Percentiles rank a stretch among this genome's conserved stretches.
Evolutionary conservation across 179 eudicot genomes (phyloP).

Genomic region (Vitellaria paradoxa): DNA sequence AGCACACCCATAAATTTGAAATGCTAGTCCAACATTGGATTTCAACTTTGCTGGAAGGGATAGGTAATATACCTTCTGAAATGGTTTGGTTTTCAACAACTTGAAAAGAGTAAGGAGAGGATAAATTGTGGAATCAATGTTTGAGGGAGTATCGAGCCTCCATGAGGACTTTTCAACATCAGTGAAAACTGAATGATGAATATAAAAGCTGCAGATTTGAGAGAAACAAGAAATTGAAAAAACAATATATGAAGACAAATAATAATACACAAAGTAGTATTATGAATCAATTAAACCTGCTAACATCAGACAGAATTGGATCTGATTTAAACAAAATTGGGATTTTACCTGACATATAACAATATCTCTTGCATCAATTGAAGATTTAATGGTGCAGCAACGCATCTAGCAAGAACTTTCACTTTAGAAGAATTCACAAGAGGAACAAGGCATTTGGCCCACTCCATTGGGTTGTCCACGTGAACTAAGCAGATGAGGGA

Average conservation of each 20-base stretch:
- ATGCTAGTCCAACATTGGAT: background rate
- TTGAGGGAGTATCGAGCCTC: conserved; percentile 38
- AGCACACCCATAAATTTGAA: background rate
- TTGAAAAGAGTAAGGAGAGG: conserved; percentile 52
- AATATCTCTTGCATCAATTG: conserved; percentile 48
- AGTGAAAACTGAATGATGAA: conserved; percentile 45
- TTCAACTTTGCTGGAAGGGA: background rate
- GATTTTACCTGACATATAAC: conserved; percentile 52
- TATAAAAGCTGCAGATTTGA: conserved; percentile 45
- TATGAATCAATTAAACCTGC: background rate
- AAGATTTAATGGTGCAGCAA: conserved; percentile 50
- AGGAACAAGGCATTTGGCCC: conserved; percentile 66
- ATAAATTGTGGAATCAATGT: conserved; percentile 39
- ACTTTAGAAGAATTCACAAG: conserved; percentile 55
- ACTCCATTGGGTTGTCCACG: conserved; percentile 42
- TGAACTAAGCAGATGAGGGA: no score
- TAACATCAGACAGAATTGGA: background rate
- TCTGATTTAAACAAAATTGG: background rate
- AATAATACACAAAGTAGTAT: background rate
- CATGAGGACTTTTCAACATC: conserved; percentile 37
- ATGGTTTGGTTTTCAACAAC: conserved; percentile 42
- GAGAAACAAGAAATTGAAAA: background rate
- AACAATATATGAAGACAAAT: background rate
- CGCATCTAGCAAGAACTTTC: conserved; percentile 53
- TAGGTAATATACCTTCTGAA: conserved; percentile 38